Evolutionary conservation across 2,329 filamentous ascomycete species (phyloP).

Genomic region (Neofusicoccum umdonicola): DNA sequence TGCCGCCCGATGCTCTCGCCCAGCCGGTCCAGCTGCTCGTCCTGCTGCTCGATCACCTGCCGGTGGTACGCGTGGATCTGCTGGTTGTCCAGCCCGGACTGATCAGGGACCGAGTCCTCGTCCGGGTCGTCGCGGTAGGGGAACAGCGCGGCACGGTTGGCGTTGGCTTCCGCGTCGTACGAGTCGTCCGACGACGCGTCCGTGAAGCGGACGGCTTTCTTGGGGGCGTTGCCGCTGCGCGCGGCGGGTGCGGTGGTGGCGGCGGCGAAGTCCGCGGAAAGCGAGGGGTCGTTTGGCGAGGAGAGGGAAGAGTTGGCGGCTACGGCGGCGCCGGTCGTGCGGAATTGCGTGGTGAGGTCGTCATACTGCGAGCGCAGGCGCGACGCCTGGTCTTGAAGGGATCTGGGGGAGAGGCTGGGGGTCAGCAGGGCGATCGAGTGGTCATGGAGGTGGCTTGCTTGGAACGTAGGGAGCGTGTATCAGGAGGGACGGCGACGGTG

Average conservation of each 20-base stretch:
- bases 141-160: conserved; percentile 59
- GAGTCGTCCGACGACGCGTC: conserved; percentile 46
- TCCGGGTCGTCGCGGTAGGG: conserved; percentile 71
- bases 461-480: conserved; percentile 10
- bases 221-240: conserved; percentile 29
- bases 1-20: conserved; percentile 86
- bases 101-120: conserved; percentile 44
- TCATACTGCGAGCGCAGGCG: conserved; percentile 71
- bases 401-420: conserved; percentile 30
- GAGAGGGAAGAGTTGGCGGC: conserved; percentile 37
- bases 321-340: conserved; percentile 49
- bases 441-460: conserved; percentile 11
- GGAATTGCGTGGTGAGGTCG: conserved; percentile 79
- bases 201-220: conserved; percentile 83
- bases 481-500: neutral
- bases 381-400: conserved; percentile 63
- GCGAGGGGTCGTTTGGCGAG: conserved; percentile 44
- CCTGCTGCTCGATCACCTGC: conserved; percentile 80
- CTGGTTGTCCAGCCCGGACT: conserved; percentile 66
- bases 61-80: conserved; percentile 85
- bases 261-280: conserved; percentile 35
- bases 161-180: conserved; percentile 30
- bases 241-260: no score
- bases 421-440: neutral
- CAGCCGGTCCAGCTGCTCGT: conserved; percentile 85